Conservation (phyloP, 1,139 yeast genomes). For the Yamadazyma friedrichii region DNA sequence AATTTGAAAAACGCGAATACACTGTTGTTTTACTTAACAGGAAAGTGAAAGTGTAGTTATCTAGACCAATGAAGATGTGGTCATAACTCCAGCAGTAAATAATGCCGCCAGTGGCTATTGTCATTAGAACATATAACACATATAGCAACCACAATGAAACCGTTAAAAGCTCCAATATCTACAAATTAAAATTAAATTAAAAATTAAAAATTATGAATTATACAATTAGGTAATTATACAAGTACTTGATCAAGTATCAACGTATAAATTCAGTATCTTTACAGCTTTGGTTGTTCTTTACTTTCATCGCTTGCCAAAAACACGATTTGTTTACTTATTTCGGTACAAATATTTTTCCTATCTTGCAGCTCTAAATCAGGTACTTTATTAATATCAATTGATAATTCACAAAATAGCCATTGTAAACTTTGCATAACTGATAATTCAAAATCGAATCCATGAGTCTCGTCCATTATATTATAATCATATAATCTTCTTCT, state of each 20-base stretch:
- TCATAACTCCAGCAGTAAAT: too few species aligned
- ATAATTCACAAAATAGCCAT: slow-evolving; percentile 29
- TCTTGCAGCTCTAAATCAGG: slow-evolving; percentile 22
- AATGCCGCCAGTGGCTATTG: too few species aligned
- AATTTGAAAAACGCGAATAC: not conserved
- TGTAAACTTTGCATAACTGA: slow-evolving; percentile 24
- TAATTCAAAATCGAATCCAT: slow-evolving; percentile 31
- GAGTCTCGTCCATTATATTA: slow-evolving; percentile 25
- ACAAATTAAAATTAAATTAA: too few species aligned
- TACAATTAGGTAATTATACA: not conserved
- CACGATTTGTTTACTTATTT: slow-evolving; percentile 24
- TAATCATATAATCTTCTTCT: slow-evolving; percentile 31
- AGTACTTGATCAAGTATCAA: not conserved
- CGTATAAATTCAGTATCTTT: not conserved
- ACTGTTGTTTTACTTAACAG: not conserved
- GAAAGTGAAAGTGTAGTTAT: too few species aligned
- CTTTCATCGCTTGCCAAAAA: slow-evolving; percentile 17
- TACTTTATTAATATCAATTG: slow-evolving; percentile 21
- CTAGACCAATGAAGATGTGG: too few species aligned
- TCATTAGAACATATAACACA: too few species aligned
- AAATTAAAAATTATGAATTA: too few species aligned
- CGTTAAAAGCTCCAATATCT: too few species aligned
- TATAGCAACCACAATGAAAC: not conserved
- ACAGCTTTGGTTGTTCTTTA: not conserved
- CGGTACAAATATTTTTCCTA: slow-evolving; percentile 24